Evolutionary conservation across 208 protist genomes (phyloP).

Genomic region (Wallacemonas rigidus): DNA sequence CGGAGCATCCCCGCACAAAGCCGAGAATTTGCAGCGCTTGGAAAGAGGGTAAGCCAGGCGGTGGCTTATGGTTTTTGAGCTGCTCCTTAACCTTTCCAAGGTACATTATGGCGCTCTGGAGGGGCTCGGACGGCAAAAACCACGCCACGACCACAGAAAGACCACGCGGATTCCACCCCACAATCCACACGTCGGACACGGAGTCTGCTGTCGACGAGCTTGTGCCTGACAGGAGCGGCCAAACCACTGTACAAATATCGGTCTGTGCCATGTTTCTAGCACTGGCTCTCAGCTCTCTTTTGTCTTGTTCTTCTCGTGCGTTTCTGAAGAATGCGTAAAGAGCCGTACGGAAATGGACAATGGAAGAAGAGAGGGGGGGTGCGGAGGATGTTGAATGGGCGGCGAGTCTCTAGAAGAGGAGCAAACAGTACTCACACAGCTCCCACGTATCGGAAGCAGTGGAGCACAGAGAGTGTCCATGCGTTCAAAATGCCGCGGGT

Average conservation of each 20-base stretch:
- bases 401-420: too few relatives aligned
- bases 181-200: conserved; percentile 49
- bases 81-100: conserved; percentile 37
- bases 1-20: conserved; percentile 34
- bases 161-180: conserved; percentile 82
- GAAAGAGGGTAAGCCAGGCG: conserved; percentile 30
- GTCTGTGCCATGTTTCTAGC: conserved; percentile 13
- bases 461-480: too few relatives aligned
- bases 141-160: conserved; percentile 70
- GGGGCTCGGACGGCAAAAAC: conserved; percentile 42
- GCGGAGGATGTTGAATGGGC: too few relatives aligned
- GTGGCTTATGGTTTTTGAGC: conserved; percentile 25
- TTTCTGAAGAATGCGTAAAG: background rate
- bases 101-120: conserved; percentile 37
- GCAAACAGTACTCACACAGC: too few relatives aligned
- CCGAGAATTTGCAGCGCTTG: conserved; percentile 58
- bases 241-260: conserved; percentile 79
- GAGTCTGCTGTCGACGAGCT: background rate
- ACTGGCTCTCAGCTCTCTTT: background rate
- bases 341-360: too few relatives aligned
- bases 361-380: too few relatives aligned
- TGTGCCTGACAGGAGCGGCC: conserved; percentile 36
- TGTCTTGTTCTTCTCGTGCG: background rate
- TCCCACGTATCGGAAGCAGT: too few relatives aligned
- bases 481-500: too few relatives aligned